Evolutionary conservation across 1,139 yeast species (phyloP), one percentile per base, ranked within the genome.

Genomic region (Yamadazyma siamensis): DNA sequence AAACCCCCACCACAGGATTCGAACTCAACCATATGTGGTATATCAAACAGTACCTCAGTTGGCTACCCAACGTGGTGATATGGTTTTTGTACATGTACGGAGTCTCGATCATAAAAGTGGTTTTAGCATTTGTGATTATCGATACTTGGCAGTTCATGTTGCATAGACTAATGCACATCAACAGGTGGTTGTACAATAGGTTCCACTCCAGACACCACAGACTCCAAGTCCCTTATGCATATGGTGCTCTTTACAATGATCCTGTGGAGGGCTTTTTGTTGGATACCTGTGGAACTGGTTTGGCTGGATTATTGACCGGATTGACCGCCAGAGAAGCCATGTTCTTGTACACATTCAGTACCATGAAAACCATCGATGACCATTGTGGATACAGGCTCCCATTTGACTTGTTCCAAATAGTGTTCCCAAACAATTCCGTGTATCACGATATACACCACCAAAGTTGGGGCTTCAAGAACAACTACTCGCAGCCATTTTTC

Each of bases 371-470:
- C 1, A 96, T 91, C 31, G 98, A 91, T 56, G 98, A 91, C 57
- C 98, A 91, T 59, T 91, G 97, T 59, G 98, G 98, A 13, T 91
- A 89, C 59, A 78, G 88, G 27, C 65, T 91, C 36, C 98, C 97
- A 12, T 84, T 65, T 56, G 98, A 91, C 56, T 78, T 89, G 20
- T 84, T 91, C 67, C 98, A 91, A 63, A 54, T 77, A 25, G 35
- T 89, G 11, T 91, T 91, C 71, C 97, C 97, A 39, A 91, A 91
- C 62, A 89, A 91, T 51, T 86, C 97, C 9, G 83, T 88, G 23
- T 91, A 88, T 57, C 98, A 91, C 54, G 98, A 91, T 59, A 88
- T 91, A 46, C 98, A 91, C 55, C 98, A 91, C 61, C 98, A 91
- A 65, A 77, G 77, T 47, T 91, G 94, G 74, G 98, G 98, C 20